Percentiles rank a stretch among this genome's conserved stretches.
Conservation (phyloP, 805 yeast species). For the Myxozyma neotropica region DNA sequence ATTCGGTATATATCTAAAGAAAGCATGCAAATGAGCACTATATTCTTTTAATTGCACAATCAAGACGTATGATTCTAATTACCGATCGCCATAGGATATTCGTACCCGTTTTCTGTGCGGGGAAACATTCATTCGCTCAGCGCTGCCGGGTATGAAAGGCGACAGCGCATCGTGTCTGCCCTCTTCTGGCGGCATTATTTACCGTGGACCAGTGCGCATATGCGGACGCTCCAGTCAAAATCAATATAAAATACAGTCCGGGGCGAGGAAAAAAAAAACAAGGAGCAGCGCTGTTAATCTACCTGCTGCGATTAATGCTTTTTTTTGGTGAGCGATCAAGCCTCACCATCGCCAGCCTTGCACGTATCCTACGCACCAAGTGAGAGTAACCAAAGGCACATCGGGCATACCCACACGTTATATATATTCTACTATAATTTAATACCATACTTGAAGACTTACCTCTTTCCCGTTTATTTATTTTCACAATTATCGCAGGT, state of each 20-base stretch:
- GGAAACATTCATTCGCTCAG: slow-evolving; percentile 7
- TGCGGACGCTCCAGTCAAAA: too few species aligned
- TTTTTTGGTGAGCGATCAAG: neutral
- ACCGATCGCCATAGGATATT: slow-evolving; percentile 25
- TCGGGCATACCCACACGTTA: too few species aligned
- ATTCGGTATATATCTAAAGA: slow-evolving; percentile 71
- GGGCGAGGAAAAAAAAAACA: neutral
- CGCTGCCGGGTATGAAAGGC: neutral
- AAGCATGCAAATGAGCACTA: neutral
- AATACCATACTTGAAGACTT: too few species aligned
- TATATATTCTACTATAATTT: too few species aligned
- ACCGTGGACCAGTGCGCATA: neutral
- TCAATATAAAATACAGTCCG: too few species aligned
- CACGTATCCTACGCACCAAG: neutral
- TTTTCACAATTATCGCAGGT: too few species aligned
- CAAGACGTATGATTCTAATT: neutral
- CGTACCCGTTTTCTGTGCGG: slow-evolving; percentile 28
- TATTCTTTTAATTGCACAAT: neutral
- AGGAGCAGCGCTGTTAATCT: too few species aligned
- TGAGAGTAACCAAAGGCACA: neutral
- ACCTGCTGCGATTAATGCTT: too few species aligned
- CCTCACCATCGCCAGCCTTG: slow-evolving; percentile 7
- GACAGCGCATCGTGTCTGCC: slow-evolving; percentile 8
- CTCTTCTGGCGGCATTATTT: slow-evolving; percentile 10
- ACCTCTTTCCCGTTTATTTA: too few species aligned